These are phyloP conservation scores for Sanghuangporus weigelae DNA, from an alignment of 1,284 basidiomycete genomes.

Conservation along the genomic window DNA sequence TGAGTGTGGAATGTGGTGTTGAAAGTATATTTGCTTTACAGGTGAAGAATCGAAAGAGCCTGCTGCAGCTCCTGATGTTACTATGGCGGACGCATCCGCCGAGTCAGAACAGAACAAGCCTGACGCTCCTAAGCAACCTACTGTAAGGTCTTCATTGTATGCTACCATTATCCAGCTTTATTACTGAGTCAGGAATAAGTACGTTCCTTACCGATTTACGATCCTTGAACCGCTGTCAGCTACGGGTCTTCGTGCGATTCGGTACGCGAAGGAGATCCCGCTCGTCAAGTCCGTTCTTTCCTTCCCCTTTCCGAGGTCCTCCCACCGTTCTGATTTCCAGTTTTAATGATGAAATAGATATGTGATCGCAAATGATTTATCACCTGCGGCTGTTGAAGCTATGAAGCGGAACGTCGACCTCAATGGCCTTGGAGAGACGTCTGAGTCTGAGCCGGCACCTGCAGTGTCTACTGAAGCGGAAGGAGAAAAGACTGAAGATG, in stretches of 20 bases:
- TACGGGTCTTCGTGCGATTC: slow-evolving; percentile 92
- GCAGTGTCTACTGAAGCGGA: neutral
- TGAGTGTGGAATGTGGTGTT: neutral
- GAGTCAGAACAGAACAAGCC: neutral
- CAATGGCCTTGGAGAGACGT: slow-evolving; percentile 66
- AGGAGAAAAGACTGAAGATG: neutral
- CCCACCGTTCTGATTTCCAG: slow-evolving; percentile 4
- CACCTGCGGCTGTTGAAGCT: slow-evolving; percentile 75
- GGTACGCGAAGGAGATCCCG: slow-evolving; percentile 97
- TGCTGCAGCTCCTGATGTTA: slow-evolving; percentile 3
- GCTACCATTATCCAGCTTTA: neutral
- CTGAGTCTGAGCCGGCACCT: slow-evolving; percentile 13
- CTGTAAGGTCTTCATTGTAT: slow-evolving; percentile 1
- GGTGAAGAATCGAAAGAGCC: slow-evolving; percentile 4
- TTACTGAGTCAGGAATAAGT: slow-evolving; percentile 26
- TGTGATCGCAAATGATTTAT: slow-evolving; percentile 94
- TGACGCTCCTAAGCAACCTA: neutral
- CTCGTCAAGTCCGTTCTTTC: slow-evolving; percentile 60
- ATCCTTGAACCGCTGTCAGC: slow-evolving; percentile 95
- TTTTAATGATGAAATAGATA: slow-evolving; percentile 36
- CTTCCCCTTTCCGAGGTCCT: neutral
- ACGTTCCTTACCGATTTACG: slow-evolving; percentile 64
- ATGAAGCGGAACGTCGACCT: slow-evolving; percentile 89
- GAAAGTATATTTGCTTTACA: neutral
- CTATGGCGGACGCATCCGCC: slow-evolving; percentile 1